Evolutionary conservation across 257 asterid species (phyloP), one percentile per base, ranked within the genome.

Genomic region (Linaria vulgaris): DNA sequence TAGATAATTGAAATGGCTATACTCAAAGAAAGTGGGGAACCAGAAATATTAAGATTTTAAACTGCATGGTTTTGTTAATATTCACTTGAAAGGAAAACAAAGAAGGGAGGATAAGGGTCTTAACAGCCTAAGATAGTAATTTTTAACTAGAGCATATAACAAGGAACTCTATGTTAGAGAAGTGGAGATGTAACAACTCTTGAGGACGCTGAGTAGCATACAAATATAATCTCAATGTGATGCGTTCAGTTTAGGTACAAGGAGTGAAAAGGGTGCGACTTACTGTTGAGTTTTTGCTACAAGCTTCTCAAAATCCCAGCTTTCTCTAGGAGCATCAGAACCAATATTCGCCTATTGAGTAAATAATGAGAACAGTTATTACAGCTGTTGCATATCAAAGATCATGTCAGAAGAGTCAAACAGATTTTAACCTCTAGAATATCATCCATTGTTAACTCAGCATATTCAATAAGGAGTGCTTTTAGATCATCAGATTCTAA

Each of bases 371-470:
- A 31, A 55, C 17, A 66, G 14, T 58, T 12, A 63, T 65, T 23
- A 66, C 22, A 22, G 45, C 45, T 39, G 72, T 60, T 19, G 69
- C 57, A 55, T 44, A 47, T 38, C 52, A 76, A 60, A 61, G 59
- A 59, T 61, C 51, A 6, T 49, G 52, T 46, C 49, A 47, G 38
- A 23, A 53, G 52, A 49, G 63, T 74, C 45, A 43, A 67, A 59
- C 59, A 49, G 55, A 61, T 61, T 44, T 66, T 25, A 66, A 94
- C 99, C 91, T 89, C 95, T 20, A 94, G 77, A 67, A 94, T 87
- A 76, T 94, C 99, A 76, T 94, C 95, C 99, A 94, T 87, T 44
- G 99, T 94, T 78, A 94, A 68, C 72, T 90, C 99, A 69, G 99
- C 97, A 75, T 94, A 94, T 82, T 94, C 99, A 72, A 82, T 73